Base-by-base conservation (phyloP, 192 early-diverging fungal genomes). In the Tieghemiomyces parasiticus region DNA sequence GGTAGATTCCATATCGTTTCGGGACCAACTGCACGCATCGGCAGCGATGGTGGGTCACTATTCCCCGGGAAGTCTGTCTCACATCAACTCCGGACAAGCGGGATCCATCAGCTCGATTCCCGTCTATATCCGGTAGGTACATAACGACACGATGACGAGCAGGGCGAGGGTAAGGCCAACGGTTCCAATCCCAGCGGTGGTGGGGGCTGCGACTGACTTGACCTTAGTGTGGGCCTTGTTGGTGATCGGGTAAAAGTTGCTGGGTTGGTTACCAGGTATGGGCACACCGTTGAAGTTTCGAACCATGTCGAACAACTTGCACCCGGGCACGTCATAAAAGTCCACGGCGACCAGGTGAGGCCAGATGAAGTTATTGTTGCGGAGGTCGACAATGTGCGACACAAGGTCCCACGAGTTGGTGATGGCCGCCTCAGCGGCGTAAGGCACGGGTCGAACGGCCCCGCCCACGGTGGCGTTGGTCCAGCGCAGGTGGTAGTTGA, bases 401-500 rank as follows among this genome's bases (percentile, higher is more conserved):
- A n/a, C 24, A 12, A 56, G 54, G 24, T 56, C 54, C 54, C 54
- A 56, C 9, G 13, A 26, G 31, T 56, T 56, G 34, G 34, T 56
- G 31, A 28, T 29, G 19, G 12, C 54, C 16, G 30, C 4, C 19
- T 20, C 32, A 4, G 16, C 54, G 54, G 30, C 31, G 29, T 56
- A 56, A 16, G 54, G 54, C 28, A 56, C 54, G 54, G 30, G 30
- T 16, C 1, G 13, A 16, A n/a, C 29, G 1, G 16, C 14, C 13
- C 31, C 54, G 20, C 14, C 54, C 28, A 56, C 54, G 29, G 54
- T 56, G 16, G 54, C 54, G 34, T 56, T 56, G 1, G 10, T 16
- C 54, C 54, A 56, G 29, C 54, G 54, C 26, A 56, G 13, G 54
- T 56, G 54, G 54, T 56, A 56, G 34, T 19, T 56, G 34, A 56